A percentile compares a stretch with the other conserved stretches of the same genome.
Evolutionary conservation across 1,139 yeast species (phyloP).

Genomic region (Saccharomyces hybrid): DNA sequence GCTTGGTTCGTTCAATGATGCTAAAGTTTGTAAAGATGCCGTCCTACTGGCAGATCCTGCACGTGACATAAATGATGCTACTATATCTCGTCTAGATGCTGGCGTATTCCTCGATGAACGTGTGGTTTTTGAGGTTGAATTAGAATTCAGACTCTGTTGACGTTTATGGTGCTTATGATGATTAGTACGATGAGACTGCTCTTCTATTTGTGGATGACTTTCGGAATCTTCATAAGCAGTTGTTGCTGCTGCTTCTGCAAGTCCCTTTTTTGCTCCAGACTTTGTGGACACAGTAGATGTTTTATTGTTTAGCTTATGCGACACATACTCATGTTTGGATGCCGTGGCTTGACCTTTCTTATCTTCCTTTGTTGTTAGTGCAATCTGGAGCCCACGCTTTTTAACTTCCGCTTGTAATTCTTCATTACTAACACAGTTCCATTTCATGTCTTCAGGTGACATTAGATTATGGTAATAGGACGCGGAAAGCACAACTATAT

Average conservation of each 20-base stretch:
- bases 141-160: constrained; percentile 9
- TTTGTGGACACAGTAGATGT: constrained; percentile 9
- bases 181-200: background rate
- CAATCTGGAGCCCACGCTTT: constrained; percentile 39
- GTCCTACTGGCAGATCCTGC: constrained; percentile 1
- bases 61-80: constrained; percentile 2
- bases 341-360: background rate
- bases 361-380: background rate
- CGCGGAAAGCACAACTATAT: constrained; percentile 56
- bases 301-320: background rate
- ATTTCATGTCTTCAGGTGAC: constrained; percentile 38
- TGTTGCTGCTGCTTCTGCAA: constrained; percentile 25
- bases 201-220: background rate
- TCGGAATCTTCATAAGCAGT: constrained; percentile 27
- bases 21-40: constrained; percentile 32
- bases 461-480: constrained; percentile 47
- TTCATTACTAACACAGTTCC: constrained; percentile 43
- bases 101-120: background rate
- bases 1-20: constrained; percentile 60
- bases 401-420: constrained; percentile 40
- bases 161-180: constrained; percentile 7
- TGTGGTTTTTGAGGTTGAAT: background rate
- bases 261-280: constrained; percentile 19
- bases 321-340: background rate
- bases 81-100: background rate